A percentile compares a stretch with the other conserved stretches of the same genome.
These are phyloP conservation scores for Amaranthus cruentus DNA, from an alignment of 148 eudicot species.

Conservation along the genomic window DNA sequence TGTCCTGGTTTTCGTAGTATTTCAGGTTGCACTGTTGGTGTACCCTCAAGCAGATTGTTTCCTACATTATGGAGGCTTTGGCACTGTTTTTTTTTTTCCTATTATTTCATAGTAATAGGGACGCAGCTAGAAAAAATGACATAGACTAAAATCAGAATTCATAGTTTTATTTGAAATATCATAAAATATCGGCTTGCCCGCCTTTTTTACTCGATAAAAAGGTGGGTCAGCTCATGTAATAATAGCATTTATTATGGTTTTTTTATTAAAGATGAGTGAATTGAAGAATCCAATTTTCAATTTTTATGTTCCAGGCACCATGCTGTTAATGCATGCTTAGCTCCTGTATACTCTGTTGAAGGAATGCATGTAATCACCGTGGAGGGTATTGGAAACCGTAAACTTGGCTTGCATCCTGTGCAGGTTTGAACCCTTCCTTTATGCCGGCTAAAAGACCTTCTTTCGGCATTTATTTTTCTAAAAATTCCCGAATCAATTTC, in stretches of 20 bases:
- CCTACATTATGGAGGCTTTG: too few relatives aligned
- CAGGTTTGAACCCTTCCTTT: slow-evolving; percentile 49
- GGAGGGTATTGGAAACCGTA: slow-evolving; percentile 87
- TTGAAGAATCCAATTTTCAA: slow-evolving; percentile 2
- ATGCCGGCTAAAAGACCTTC: slow-evolving; percentile 1
- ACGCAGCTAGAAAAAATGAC: neutral
- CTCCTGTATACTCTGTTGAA: slow-evolving; percentile 89
- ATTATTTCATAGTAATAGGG: too few relatives aligned
- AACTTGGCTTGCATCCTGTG: slow-evolving; percentile 85
- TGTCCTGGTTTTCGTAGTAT: too few relatives aligned
- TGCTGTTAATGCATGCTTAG: slow-evolving; percentile 91
- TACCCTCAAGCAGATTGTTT: too few relatives aligned
- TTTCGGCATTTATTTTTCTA: neutral
- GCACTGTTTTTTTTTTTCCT: too few relatives aligned
- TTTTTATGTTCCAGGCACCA: slow-evolving; percentile 46
- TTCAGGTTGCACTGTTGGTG: too few relatives aligned
- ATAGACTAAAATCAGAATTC: too few relatives aligned
- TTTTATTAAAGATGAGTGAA: neutral
- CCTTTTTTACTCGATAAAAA: neutral
- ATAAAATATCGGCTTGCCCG: neutral
- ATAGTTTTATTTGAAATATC: neutral
- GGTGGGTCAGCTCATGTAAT: neutral
- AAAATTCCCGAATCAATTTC: neutral
- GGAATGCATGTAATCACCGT: slow-evolving; percentile 99
- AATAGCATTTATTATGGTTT: neutral